Base-by-base conservation (phyloP, 2,329 filamentous ascomycete genomes). In the Phaeosphaeriaceae sp. region DNA sequence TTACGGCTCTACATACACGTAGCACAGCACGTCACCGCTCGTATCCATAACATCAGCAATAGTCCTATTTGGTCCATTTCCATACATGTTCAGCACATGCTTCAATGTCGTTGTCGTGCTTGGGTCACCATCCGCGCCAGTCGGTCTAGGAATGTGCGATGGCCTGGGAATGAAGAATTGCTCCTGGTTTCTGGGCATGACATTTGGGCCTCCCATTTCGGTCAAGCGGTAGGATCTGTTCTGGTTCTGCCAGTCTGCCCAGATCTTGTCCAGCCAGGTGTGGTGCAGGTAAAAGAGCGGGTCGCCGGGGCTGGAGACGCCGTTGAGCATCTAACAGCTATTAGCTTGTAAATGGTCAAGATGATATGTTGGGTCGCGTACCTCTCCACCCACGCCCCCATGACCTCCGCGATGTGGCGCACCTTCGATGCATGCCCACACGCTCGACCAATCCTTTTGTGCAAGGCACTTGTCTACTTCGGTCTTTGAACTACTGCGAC, bases 281-380 rank as follows among this genome's bases (percentile, higher is more conserved):
- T 71, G 65, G 30, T 69, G 68, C 19, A 71, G 53, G 51, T 68
- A 69, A 49, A 71, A 69, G 9, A 71, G 55, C 0, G 68, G 68
- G 43, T 70, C 68, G 3, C 68, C 66, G 2, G 68, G 68, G 24
- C 55, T 60, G 3, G 65, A 63, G 10, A 60, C 49, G 1, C 53
- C 42, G 35, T 70, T 61, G 11, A 52, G 43, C 66, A 70, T 67
- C 67, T 69, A 8, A 6, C 17, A 46, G 7, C 28, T n/a, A 6
- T 42, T 10, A 47, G 44, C 21, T 52, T 49, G 19, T 51, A 46
- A 56, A 17, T 24, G 8, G 9, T 6, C 6, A 49, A 15, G 28
- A 8, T 19, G 24, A 48, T 6, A 26, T 49, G 6, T 21, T 9
- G 42, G 8, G 26, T 23, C 2, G 50, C 60, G 40, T 54, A 67